A percentile compares a stretch with the other conserved stretches of the same genome.
Evolutionary conservation across 2,329 filamentous ascomycete species (phyloP).

Genomic region (Penicillium sp.): DNA sequence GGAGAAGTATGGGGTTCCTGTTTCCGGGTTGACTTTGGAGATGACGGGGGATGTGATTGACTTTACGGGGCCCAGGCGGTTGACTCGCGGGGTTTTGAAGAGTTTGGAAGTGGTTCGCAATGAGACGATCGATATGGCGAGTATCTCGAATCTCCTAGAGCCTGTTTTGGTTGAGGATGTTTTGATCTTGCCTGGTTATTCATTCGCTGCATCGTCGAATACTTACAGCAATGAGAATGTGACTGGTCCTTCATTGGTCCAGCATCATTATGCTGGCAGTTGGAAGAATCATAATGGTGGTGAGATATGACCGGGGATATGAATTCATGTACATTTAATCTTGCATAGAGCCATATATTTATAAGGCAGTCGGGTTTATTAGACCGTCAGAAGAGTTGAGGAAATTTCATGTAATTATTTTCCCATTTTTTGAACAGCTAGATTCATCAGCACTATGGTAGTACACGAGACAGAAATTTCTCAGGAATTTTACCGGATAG

Average conservation of each 20-base stretch:
- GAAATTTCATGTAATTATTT: constrained; percentile 5
- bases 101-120: constrained; percentile 2
- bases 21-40: constrained; percentile 2
- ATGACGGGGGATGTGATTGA: constrained; percentile 5
- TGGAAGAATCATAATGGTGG: constrained; percentile 12
- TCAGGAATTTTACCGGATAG: not conserved
- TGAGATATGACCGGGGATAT: not conserved
- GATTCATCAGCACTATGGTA: constrained; percentile 1
- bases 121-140: not conserved
- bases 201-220: constrained; percentile 5
- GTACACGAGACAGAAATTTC: not conserved
- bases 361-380: not conserved
- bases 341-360: not conserved
- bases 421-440: constrained; percentile 3
- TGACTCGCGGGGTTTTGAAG: constrained; percentile 3
- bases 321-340: not conserved
- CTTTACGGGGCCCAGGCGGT: constrained; percentile 10
- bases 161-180: constrained; percentile 10
- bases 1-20: not conserved
- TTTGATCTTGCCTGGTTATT: constrained; percentile 11
- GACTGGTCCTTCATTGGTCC: constrained; percentile 7
- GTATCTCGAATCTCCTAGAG: constrained; percentile 5
- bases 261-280: constrained; percentile 13
- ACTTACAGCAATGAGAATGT: not conserved
- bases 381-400: not conserved